phyloP scores from a whole-genome alignment of 441 rosid species.

The Syzygium malaccense region DNA sequence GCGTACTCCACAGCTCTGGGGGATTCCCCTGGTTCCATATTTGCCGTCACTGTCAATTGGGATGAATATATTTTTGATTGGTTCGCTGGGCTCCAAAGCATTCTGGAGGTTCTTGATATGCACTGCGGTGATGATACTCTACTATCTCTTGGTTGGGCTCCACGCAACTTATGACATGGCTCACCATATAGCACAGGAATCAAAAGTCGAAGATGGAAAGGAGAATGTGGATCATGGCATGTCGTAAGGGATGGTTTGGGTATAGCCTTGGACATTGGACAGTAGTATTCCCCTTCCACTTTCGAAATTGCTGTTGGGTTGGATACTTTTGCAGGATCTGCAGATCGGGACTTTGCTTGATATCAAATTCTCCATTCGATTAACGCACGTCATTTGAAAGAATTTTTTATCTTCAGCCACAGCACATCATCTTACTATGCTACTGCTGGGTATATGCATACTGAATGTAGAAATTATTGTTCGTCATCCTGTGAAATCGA shows the following conservation, averaged over 20 bases:
- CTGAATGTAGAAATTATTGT: background rate
- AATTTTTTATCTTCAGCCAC: background rate
- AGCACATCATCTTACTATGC: background rate
- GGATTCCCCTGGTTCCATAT: constrained; percentile 94
- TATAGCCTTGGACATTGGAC: background rate
- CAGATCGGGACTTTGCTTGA: background rate
- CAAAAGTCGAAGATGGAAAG: constrained; percentile 13
- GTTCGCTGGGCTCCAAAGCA: constrained; percentile 59
- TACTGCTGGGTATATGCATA: background rate
- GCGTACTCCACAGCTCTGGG: constrained; percentile 65
- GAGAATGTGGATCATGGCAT: background rate
- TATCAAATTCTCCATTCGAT: background rate
- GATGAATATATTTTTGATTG: constrained; percentile 75
- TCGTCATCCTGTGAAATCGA: background rate
- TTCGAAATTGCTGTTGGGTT: background rate
- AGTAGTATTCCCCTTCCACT: background rate
- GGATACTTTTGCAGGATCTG: background rate
- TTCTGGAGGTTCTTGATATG: constrained; percentile 73
- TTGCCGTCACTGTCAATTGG: constrained; percentile 71
- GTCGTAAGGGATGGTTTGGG: background rate
- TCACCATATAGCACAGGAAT: constrained; percentile 27
- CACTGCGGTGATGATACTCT: constrained; percentile 58
- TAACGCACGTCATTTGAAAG: background rate
- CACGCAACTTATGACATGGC: constrained; percentile 93
- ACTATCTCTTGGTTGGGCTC: constrained; percentile 69